Evolutionary conservation across 2,329 filamentous ascomycete species (phyloP).

Genomic region (Aspergillus pseudotamarii): DNA sequence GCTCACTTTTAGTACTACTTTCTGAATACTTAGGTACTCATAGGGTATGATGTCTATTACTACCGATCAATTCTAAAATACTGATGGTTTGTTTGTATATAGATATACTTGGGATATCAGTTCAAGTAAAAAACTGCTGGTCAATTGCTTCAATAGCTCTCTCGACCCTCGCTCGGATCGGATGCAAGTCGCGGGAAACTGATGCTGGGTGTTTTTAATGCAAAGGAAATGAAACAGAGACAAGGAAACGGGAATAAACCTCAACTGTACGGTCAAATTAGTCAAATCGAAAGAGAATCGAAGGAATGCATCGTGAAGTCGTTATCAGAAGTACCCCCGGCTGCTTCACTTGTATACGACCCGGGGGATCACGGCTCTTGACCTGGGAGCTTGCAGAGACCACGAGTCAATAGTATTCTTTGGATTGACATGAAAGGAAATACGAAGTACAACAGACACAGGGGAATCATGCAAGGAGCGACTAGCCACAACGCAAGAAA

Average conservation of each 20-base stretch:
- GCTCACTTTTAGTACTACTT: background rate
- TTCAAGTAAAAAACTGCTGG: background rate
- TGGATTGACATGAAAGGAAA: conserved; percentile 2
- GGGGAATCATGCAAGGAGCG: conserved; percentile 13
- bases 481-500: conserved; percentile 8
- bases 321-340: background rate
- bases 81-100: background rate
- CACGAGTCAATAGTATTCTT: conserved; percentile 4
- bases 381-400: conserved; percentile 1
- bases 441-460: conserved; percentile 1
- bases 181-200: background rate
- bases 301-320: conserved; percentile 7
- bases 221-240: background rate
- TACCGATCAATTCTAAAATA: background rate
- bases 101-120: background rate
- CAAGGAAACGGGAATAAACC: background rate
- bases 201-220: background rate
- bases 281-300: conserved; percentile 1
- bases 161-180: background rate
- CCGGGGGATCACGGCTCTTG: background rate
- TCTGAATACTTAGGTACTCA: background rate
- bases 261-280: conserved; percentile 2
- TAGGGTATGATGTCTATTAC: background rate
- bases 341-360: background rate
- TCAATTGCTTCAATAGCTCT: background rate